A percentile compares a stretch with the other conserved stretches of the same genome.
Evolutionary conservation across 1,284 basidiomycete species (phyloP).

Genomic region (Phellopilus nigrolimitatus): DNA sequence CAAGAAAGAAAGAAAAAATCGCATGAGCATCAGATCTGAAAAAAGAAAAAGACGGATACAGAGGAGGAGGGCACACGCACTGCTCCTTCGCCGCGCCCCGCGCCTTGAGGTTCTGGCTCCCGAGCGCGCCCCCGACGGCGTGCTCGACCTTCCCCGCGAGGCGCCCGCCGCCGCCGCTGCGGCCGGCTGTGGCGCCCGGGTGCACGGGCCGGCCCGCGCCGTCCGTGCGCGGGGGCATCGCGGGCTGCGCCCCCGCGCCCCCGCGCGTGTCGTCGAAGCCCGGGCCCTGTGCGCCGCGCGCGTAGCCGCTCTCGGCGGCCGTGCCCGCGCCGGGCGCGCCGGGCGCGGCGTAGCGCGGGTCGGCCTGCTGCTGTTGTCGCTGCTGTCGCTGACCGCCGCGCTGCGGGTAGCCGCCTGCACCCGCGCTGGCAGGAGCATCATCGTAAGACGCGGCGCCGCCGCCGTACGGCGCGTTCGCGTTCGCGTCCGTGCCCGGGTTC

Average conservation of each 20-base stretch:
- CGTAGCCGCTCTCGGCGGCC: no score
- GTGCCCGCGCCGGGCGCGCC: no score
- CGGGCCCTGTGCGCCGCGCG: no score
- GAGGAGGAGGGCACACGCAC: slow-evolving; percentile 27
- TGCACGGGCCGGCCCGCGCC: slow-evolving; percentile 5
- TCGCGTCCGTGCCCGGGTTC: no score
- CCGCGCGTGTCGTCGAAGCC: not conserved
- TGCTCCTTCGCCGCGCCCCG: slow-evolving; percentile 51
- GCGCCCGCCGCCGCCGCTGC: slow-evolving; percentile 27
- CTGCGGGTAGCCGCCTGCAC: no score
- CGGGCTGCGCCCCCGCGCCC: slow-evolving; percentile 3
- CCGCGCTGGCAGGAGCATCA: no score
- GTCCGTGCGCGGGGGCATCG: slow-evolving; percentile 16
- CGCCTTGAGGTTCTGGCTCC: slow-evolving; percentile 44
- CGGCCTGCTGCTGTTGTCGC: no score
- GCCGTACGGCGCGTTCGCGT: no score
- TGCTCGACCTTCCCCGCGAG: slow-evolving; percentile 47
- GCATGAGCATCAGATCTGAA: not conserved
- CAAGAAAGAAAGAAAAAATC: not conserved
- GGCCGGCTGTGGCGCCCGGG: not conserved
- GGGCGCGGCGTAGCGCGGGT: no score
- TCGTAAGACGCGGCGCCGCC: no score
- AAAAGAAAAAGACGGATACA: not conserved
- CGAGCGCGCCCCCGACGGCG: slow-evolving; percentile 41
- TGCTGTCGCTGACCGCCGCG: no score